These are phyloP conservation scores for Metschnikowia gelsemii DNA, from an alignment of 805 yeast species.

Conservation along the genomic window DNA sequence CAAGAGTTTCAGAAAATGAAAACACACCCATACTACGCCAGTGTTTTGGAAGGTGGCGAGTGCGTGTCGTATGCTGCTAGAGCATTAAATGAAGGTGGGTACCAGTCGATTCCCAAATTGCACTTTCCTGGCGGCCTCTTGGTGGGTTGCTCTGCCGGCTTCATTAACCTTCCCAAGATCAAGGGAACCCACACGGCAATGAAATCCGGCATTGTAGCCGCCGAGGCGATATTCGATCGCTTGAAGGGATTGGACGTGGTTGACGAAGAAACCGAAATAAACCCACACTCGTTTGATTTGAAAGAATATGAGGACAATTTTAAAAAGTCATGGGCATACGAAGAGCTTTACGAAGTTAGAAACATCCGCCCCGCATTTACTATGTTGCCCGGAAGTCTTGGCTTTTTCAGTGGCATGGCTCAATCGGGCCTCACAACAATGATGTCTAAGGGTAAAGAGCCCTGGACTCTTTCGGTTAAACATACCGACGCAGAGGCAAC, in stretches of 20 bases:
- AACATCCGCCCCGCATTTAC: conserved; percentile 92
- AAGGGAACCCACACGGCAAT: conserved; percentile 98
- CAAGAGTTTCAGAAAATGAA: conserved; percentile 95
- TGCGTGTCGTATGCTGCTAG: conserved; percentile 95
- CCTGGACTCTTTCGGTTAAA: conserved; percentile 78
- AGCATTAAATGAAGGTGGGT: conserved; percentile 96
- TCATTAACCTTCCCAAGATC: conserved; percentile 94
- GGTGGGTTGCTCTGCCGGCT: conserved; percentile 96
- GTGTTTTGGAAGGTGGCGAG: conserved; percentile 80
- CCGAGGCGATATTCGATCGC: conserved; percentile 66
- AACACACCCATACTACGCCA: conserved; percentile 78
- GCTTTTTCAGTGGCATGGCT: conserved; percentile 75
- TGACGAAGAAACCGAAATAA: conserved; percentile 44
- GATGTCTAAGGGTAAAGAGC: conserved; percentile 73
- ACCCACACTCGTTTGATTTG: conserved; percentile 47
- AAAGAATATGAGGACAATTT: conserved; percentile 61
- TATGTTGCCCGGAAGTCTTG: conserved; percentile 50
- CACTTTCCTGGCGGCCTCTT: conserved; percentile 95
- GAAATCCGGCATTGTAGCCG: conserved; percentile 94
- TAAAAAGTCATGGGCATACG: conserved; percentile 77
- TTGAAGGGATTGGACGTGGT: conserved; percentile 45
- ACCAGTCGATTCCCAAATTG: conserved; percentile 86
- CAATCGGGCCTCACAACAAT: conserved; percentile 84
- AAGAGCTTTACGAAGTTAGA: conserved; percentile 81
- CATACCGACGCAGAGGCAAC: conserved; percentile 75